Evolutionary conservation across 1,284 basidiomycete species (phyloP).

Genomic region (Cerioporus squamosus): DNA sequence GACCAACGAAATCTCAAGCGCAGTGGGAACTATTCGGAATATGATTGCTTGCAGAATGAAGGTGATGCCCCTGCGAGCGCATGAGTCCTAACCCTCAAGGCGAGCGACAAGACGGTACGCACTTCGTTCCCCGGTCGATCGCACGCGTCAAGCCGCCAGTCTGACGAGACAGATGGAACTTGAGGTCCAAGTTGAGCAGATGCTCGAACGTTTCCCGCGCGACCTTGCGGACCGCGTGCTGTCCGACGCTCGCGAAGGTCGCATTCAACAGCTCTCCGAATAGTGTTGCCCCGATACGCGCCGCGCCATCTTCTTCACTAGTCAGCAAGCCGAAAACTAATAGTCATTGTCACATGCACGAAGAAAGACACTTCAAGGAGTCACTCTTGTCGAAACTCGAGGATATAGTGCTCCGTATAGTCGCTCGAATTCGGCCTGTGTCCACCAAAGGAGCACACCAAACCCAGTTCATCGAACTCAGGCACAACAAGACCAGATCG

Average conservation of each 20-base stretch:
- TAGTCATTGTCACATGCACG: too few species aligned
- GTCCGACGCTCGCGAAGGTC: constrained; percentile 95
- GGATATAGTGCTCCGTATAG: too few species aligned
- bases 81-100: constrained; percentile 2
- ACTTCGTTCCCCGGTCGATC: constrained; percentile 98
- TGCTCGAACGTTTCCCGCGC: constrained; percentile 95
- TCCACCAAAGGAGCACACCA: too few species aligned
- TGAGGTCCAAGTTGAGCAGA: constrained; percentile 87
- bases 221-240: constrained; percentile 92
- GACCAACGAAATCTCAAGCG: constrained; percentile 94
- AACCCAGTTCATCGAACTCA: too few species aligned
- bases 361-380: too few species aligned
- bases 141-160: constrained; percentile 96
- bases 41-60: constrained; percentile 94
- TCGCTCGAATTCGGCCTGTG: too few species aligned
- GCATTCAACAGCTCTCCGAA: constrained; percentile 96
- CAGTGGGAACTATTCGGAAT: constrained; percentile 96
- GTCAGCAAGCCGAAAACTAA: too few species aligned
- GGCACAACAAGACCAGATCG: too few species aligned
- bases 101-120: constrained; percentile 26
- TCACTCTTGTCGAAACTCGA: too few species aligned
- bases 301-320: constrained; percentile 75
- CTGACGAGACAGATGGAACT: constrained; percentile 92
- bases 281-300: constrained; percentile 87
- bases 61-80: constrained; percentile 80